Evolutionary conservation across 225 moss, liverwort and hornwort genomes (phyloP), one percentile per base, ranked within the genome.

Genomic region (Asterella californica): DNA sequence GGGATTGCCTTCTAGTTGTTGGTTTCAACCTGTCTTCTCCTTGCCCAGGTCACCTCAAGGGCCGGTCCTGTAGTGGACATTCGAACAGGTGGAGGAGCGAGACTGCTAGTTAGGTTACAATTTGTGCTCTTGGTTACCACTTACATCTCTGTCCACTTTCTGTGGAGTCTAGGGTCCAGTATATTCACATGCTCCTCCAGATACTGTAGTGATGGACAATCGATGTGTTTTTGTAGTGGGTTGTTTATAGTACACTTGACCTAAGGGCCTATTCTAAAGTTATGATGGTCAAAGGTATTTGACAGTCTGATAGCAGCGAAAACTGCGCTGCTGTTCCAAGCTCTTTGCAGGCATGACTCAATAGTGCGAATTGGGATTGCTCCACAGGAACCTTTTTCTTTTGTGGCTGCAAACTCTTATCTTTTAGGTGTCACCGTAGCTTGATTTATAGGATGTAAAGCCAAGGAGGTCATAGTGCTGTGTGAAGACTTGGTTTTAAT

Each of bases 161-260:
- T 79, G 73, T 83, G 86, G 86, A 81, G 82, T 79, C 54, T 66
- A 83, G 79, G 82, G 79, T 81, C 68, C 80, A 72, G 78, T 76
- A 69, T 71, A 80, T 82, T 75, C 72, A 78, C 75, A 78, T 65
- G 78, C 68, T 76, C 66, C 81, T 79, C 78, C 84, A 77, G 55
- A 54, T 84, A 73, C 82, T 67, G 76, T 76, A 78, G 76, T 74
- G 79, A 78, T 79, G 82, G 84, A 80, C 82, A 80, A 59, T 32
- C 46, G 80, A 81, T 84, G 87, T 82, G 82, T 87, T 84, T 81
- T 87, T 77, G 83, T 77, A 87, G 87, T 84, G 83, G 79, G 80
- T 82, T 87, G 79, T 79, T 84, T 77, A 82, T 81, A 87, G 78
- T 81, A 83, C 75, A 83, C 75, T 81, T 81, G 86, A 86, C 78